phyloP scores from a whole-genome alignment of 805 yeast genomes.

The Isabelozyma pseudorhagii region DNA sequence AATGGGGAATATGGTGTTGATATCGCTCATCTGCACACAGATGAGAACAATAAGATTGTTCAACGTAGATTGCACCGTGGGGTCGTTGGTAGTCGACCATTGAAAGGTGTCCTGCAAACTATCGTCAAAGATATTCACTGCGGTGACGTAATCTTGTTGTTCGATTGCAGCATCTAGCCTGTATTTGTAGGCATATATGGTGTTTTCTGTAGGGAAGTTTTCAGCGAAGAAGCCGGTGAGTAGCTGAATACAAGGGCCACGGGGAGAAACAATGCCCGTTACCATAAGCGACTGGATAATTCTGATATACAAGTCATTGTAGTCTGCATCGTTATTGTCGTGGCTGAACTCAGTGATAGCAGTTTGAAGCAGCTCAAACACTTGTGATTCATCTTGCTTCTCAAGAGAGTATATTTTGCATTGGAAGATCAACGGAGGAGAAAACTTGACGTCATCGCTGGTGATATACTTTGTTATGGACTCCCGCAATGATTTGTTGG shows the following conservation, averaged over 20 bases:
- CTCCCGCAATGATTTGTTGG: constrained; percentile 3
- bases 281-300: constrained; percentile 14
- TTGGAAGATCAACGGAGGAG: constrained; percentile 16
- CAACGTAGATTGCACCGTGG: constrained; percentile 40
- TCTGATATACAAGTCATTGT: constrained; percentile 10
- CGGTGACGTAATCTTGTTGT: constrained; percentile 14
- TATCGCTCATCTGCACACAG: constrained; percentile 23
- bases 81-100: constrained; percentile 24
- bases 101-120: constrained; percentile 18
- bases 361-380: constrained; percentile 1
- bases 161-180: constrained; percentile 26
- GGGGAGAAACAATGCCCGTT: constrained; percentile 10
- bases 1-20: constrained; percentile 24
- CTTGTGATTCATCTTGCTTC: neutral
- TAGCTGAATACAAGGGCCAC: constrained; percentile 15
- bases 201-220: constrained; percentile 8
- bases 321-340: constrained; percentile 7
- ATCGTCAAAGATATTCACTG: constrained; percentile 27
- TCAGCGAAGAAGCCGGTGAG: constrained; percentile 11
- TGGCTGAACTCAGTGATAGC: constrained; percentile 1
- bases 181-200: constrained; percentile 22
- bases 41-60: constrained; percentile 40
- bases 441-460: constrained; percentile 20
- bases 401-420: constrained; percentile 9
- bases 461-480: constrained; percentile 12